Percentiles rank a stretch among this genome's conserved stretches.
phyloP scores from a whole-genome alignment of 2,329 filamentous ascomycete species.

The Cadophora sp. region DNA sequence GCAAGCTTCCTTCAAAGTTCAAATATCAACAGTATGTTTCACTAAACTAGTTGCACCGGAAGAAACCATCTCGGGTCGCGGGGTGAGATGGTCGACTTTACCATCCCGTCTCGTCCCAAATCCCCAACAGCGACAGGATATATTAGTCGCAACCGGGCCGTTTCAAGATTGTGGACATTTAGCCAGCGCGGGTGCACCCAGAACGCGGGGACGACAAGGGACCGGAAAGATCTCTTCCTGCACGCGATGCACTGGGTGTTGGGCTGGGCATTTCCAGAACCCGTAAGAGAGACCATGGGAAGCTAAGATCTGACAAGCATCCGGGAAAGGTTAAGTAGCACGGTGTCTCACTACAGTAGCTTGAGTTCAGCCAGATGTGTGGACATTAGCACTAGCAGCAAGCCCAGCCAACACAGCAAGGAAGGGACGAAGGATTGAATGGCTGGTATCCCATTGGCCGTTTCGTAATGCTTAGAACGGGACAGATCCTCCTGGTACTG shows the following conservation, averaged over 20 bases:
- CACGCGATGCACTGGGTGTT: not conserved
- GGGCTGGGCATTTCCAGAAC: not conserved
- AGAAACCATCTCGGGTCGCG: constrained; percentile 3
- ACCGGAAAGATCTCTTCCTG: not conserved
- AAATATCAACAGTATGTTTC: constrained; percentile 7
- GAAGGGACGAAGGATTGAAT: not conserved
- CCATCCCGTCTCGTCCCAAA: not conserved
- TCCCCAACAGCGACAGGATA: not conserved
- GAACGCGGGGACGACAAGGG: constrained; percentile 6
- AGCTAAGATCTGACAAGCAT: constrained; percentile 11
- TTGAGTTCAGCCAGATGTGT: constrained; percentile 8
- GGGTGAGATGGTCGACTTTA: not conserved
- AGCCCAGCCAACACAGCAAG: not conserved
- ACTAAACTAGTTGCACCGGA: constrained; percentile 6
- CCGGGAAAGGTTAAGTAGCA: not conserved
- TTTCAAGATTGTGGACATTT: not conserved
- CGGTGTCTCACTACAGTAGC: constrained; percentile 13
- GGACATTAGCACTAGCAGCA: not conserved
- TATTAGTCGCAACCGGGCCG: not conserved
- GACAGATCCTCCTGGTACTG: not conserved
- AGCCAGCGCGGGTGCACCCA: constrained; percentile 7
- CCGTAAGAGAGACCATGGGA: not conserved
- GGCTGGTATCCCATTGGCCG: not conserved
- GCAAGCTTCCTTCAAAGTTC: constrained; percentile 6
- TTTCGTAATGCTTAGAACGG: constrained; percentile 5